Evolutionary conservation across 768 basidiomycete genomes (phyloP).

Genomic region (Phylloporus sp.): DNA sequence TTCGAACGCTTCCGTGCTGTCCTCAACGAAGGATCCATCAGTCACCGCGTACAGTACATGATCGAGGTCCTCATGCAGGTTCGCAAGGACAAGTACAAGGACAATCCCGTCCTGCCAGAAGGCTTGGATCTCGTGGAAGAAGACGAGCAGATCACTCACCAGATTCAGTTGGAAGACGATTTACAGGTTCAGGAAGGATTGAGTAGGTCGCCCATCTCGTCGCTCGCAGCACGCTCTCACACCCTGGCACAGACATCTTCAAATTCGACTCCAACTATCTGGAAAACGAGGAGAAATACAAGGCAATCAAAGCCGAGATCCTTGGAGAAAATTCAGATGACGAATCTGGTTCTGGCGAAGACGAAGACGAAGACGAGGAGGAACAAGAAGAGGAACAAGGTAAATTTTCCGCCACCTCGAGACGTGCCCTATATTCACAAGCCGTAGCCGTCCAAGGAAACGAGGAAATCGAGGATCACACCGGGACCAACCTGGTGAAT

Average conservation of each 20-base stretch:
- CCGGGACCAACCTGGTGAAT: slow-evolving; percentile 94
- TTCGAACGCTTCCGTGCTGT: slow-evolving; percentile 97
- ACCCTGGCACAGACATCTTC: slow-evolving; percentile 71
- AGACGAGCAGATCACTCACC: slow-evolving; percentile 96
- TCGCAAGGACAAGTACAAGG: slow-evolving; percentile 98
- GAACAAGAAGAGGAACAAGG: slow-evolving; percentile 57
- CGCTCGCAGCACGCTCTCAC: slow-evolving; percentile 6
- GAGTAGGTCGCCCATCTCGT: slow-evolving; percentile 52
- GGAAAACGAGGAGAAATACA: slow-evolving; percentile 94
- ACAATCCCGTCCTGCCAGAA: slow-evolving; percentile 91
- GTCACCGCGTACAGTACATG: slow-evolving; percentile 98
- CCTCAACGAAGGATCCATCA: slow-evolving; percentile 90
- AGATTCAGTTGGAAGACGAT: slow-evolving; percentile 88
- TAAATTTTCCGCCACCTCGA: background rate
- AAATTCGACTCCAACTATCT: slow-evolving; percentile 84
- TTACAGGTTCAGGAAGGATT: slow-evolving; percentile 90
- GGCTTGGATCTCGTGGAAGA: slow-evolving; percentile 96
- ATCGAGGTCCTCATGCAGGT: slow-evolving; percentile 99
- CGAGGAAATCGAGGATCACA: slow-evolving; percentile 89
- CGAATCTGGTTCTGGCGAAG: slow-evolving; percentile 57
- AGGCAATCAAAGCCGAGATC: slow-evolving; percentile 87
- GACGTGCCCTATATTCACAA: slow-evolving; percentile 26
- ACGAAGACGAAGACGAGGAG: slow-evolving; percentile 55
- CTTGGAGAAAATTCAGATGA: slow-evolving; percentile 82
- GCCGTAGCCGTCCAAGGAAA: slow-evolving; percentile 63